Evolutionary conservation across 192 early-diverging fungal genomes (phyloP).

Genomic region (Entophlyctis helioformis): DNA sequence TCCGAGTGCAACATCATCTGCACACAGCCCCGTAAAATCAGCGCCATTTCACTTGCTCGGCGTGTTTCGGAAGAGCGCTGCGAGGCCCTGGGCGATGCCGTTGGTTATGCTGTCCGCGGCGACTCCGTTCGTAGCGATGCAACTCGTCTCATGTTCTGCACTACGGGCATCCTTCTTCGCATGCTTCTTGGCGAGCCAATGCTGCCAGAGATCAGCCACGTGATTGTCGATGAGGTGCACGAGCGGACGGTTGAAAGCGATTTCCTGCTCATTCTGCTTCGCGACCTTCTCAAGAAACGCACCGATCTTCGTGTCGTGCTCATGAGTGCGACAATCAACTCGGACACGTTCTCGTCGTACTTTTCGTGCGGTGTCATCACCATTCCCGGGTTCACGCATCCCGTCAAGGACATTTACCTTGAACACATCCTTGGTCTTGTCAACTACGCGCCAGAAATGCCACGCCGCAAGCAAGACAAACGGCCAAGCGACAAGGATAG

Average conservation of each 20-base stretch:
- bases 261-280: slow-evolving; percentile 62
- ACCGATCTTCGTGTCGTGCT: slow-evolving; percentile 46
- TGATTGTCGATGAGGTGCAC: slow-evolving; percentile 76
- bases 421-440: slow-evolving; percentile 41
- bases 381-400: slow-evolving; percentile 50
- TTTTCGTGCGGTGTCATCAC: slow-evolving; percentile 30
- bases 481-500: too few species aligned
- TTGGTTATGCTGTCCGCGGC: slow-evolving; percentile 69
- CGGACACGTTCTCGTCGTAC: slow-evolving; percentile 32
- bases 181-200: slow-evolving; percentile 52
- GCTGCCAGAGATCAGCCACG: slow-evolving; percentile 45
- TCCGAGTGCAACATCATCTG: slow-evolving; percentile 48
- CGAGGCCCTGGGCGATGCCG: slow-evolving; percentile 29
- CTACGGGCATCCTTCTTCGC: slow-evolving; percentile 61
- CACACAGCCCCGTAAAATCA: slow-evolving; percentile 51
- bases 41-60: slow-evolving; percentile 68
- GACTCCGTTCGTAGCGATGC: slow-evolving; percentile 28
- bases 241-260: slow-evolving; percentile 53
- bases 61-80: slow-evolving; percentile 20
- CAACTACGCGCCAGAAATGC: background rate
- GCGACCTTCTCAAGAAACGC: slow-evolving; percentile 34
- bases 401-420: slow-evolving; percentile 41
- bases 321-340: slow-evolving; percentile 67
- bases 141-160: slow-evolving; percentile 33
- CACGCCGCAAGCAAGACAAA: too few species aligned